Evolutionary conservation across 495 filamentous ascomycete species (phyloP), one percentile per base, ranked within the genome.

Genomic region (Gamarada debralockiae): DNA sequence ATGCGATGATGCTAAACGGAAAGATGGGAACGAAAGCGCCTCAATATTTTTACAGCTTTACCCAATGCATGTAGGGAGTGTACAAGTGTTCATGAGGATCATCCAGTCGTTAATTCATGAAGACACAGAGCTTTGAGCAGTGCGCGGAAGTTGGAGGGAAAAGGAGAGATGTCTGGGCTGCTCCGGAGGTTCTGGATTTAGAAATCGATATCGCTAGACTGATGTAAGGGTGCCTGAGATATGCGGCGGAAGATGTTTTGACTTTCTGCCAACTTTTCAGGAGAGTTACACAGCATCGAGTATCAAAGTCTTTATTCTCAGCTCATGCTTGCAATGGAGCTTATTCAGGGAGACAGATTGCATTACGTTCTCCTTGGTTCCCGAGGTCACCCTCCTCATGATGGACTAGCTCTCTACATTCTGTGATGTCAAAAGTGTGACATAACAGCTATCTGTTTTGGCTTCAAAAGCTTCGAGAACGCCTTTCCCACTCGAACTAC

Each of bases 21-120:
- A 49, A 17, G 33, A 25, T n/a, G 22, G 36, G 40, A 48, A 49
- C 29, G 10, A 50, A 50, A 23, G 24, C 9, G 29, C 37, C 8
- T 23, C 12, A 48, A 24, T 18, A 24, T 18, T n/a, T 22, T 44
- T 29, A 57, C 20, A 52, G 24, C 10, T 31, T 45, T 56, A 60
- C 49, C 52, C 48, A 56, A 51, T 31, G 31, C 57, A 55, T 60
- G 18, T 48, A 49, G 52, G 27, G 47, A 36, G 25, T 25, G 37
- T 42, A 55, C 39, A 44, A 36, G 24, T 17, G 15, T 23, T 50
- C 39, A 39, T 41, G 40, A 57, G n/a, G 31, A 14, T 46, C 48
- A 41, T 49, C 10, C 22, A 41, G 48, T 60, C 57, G 57, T 60
- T 9, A 40, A 53, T 31, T 58, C 56, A 37, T 58, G 7, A 58